Evolutionary conservation across 2,329 filamentous ascomycete genomes (phyloP).

Genomic region (Nothophoma quercina): DNA sequence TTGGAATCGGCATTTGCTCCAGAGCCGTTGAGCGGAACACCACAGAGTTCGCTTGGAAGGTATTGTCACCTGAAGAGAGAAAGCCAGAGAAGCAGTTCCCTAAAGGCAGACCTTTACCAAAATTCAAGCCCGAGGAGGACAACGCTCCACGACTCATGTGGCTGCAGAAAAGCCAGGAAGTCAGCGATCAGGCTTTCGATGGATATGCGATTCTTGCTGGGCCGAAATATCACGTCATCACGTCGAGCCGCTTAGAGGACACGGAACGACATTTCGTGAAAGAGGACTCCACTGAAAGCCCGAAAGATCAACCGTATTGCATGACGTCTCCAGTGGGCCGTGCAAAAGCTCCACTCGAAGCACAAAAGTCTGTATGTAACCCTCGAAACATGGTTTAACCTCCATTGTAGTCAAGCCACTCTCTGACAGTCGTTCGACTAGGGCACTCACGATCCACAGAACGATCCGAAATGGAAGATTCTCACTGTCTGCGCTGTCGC

Average conservation of each 20-base stretch:
- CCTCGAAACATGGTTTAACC: no score
- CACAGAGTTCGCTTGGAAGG: not conserved
- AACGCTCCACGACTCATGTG: not conserved
- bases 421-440: no score
- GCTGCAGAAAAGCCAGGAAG: slow-evolving; percentile 4
- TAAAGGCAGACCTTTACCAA: no score
- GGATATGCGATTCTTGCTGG: slow-evolving; percentile 3
- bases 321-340: no score
- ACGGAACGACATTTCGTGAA: not conserved
- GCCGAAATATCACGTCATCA: not conserved
- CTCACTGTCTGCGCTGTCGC: not conserved
- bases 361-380: no score
- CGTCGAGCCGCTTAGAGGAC: slow-evolving; percentile 1
- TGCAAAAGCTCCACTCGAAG: no score
- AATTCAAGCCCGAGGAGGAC: no score
- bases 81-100: no score
- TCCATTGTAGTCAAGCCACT: no score
- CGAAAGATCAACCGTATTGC: no score
- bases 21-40: slow-evolving; percentile 2
- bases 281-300: not conserved
- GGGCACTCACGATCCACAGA: no score
- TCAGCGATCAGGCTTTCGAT: slow-evolving; percentile 1
- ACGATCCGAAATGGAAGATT: not conserved
- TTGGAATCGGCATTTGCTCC: not conserved
- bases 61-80: no score